Base-by-base conservation (phyloP, 345 rosid genomes). In the Isatis tinctoria region DNA sequence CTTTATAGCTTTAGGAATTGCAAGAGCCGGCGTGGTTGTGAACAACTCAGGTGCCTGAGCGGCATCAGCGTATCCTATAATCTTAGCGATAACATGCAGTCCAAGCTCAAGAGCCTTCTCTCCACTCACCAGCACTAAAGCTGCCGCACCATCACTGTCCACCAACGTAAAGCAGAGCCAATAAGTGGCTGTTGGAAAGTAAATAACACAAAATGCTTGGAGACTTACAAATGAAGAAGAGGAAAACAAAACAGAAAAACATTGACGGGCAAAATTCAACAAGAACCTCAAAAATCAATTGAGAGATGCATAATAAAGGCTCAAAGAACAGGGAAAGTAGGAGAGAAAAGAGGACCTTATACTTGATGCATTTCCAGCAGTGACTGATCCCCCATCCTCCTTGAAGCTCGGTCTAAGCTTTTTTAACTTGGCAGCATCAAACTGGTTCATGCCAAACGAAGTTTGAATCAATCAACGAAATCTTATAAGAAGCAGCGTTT, bases 91-190 rank as follows among this genome's bases (percentile, higher is more conserved):
- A 65, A 90, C 97, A 59, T 80, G 85, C 79, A 95, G 81, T 52
- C 97, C 91, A 74, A 92, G 92, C 73, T 87, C 82, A 63, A 81
- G 73, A 24, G 88, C 96, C 78, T 84, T 95, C 84, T 86, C 82
- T 78, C 96, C 99, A 79, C 97, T 92, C 74, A 90, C 94, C 37
- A 95, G 83, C 72, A 92, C 98, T 56, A 92, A 71, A 18, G 97
- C 97, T 22, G 99, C 98, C n/a, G 97, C 98, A 80, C 98, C 98
- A 82, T 95, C 98, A 82, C 99, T 95, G 80, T 69, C 67, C 75
- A 69, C 7, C 73, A 74, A 36, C 20, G 24, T 41, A 72, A 66
- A 72, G 16, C 51, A 65, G 26, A 63, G 16, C 30, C 47, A 56
- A 6, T 64, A 47, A 65, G 43, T 58, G 24, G 27, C 11, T 18